Conservation (phyloP, 2,329 filamentous ascomycete genomes). For the Phoma sp. region DNA sequence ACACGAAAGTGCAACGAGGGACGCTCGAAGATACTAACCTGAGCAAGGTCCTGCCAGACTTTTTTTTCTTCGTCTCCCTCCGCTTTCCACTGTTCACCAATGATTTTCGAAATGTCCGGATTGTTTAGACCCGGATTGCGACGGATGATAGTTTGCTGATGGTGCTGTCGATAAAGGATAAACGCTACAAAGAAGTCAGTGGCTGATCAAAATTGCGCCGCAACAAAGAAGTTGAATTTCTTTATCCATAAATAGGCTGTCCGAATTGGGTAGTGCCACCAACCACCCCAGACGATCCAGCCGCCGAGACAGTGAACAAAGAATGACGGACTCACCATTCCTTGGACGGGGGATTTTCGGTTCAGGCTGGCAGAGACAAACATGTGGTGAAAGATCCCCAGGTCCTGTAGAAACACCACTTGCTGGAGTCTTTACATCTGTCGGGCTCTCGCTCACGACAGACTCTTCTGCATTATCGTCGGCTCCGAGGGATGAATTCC, state of each 20-base stretch:
- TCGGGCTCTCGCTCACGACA: conserved; percentile 24
- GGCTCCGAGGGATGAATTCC: conserved; percentile 27
- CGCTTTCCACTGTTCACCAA: conserved; percentile 88
- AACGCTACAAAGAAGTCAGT: conserved; percentile 72
- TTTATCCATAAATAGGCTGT: conserved; percentile 32
- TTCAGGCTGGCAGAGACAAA: conserved; percentile 74
- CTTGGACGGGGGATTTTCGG: conserved; percentile 74
- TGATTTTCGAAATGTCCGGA: conserved; percentile 96
- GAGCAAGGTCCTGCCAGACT: conserved; percentile 87
- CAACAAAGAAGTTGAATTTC: conserved; percentile 37
- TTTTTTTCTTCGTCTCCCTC: conserved; percentile 77
- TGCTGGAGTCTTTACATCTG: conserved; percentile 25
- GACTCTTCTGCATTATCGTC: conserved; percentile 27
- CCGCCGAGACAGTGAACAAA: conserved; percentile 29
- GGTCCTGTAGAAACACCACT: conserved; percentile 41
- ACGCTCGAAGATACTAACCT: conserved; percentile 59
- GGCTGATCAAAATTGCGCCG: conserved; percentile 24
- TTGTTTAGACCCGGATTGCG: conserved; percentile 90
- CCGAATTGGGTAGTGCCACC: conserved; percentile 15
- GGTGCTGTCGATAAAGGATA: conserved; percentile 94
- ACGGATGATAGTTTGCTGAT: conserved; percentile 81
- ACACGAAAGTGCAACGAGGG: not conserved
- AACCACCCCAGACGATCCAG: conserved; percentile 6
- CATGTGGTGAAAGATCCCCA: conserved; percentile 53
- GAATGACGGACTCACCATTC: conserved; percentile 65